Evolutionary conservation across 73 alveolate genomes (phyloP), one percentile per base, ranked within the genome.

Genomic region (Paraurostyla sp.): DNA sequence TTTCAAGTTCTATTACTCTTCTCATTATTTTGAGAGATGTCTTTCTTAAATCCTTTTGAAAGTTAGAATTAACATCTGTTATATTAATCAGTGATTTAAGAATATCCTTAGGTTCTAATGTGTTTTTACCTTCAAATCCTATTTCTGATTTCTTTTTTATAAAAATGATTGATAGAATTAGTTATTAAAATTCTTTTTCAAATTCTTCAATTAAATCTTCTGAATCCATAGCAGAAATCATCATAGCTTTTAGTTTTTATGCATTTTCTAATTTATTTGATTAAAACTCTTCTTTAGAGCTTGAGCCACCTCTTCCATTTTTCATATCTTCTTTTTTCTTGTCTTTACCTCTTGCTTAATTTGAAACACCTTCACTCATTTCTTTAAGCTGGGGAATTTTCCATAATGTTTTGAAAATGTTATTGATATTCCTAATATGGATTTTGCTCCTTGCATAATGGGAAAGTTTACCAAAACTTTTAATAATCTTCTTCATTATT

Each of bases 111-210:
- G 90, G 71, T 58, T 85, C 92, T 7, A 91, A 75, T 13, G 92
- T 85, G 84, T 71, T 36, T 22, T 45, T 52, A 29, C 95, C 95
- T 45, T 51, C 83, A 58, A 90, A 90, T 0, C 91, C 95, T n/a
- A 36, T 52, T 45, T 35, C 63, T n/a, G 88, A 38, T 57, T 82
- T 90, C 51, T 43, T 68, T 62, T 83, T 48, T 23, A 90, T 69
- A 43, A 51, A 36, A n/a, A 54, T 63, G 20, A 90, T 73, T 7
- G 89, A 59, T 4, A 42, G 3, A 58, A 75, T 69, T 15, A 90
- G 58, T 42, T 45, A 41, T 25, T 83, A 54, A 65, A 90, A 90
- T 65, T 90, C 95, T 18, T 56, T 38, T 59, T 83, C 91, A 29
- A 83, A 33, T 23, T 60, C 85, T 15, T 60, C 65, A 20, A 41